phyloP scores from a whole-genome alignment of 2,329 filamentous ascomycete species.

The Hymenoscyphus scutula region DNA sequence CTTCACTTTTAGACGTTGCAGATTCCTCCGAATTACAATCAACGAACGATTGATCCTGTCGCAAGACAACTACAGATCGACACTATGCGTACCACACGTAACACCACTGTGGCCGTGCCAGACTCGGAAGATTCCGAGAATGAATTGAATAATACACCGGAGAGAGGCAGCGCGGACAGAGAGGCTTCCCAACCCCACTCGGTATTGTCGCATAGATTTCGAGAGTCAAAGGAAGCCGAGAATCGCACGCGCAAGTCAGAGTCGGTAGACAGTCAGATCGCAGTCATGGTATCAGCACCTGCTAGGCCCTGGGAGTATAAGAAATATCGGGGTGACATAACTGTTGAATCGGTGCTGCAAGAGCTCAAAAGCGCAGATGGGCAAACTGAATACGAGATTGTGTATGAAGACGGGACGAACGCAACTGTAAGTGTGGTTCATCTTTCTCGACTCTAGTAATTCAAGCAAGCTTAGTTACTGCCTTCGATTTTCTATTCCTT shows the following conservation, averaged over 20 bases:
- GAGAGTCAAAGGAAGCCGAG: conserved; percentile 20
- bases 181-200: conserved; percentile 23
- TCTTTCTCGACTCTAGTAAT: background rate
- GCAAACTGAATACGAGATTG: conserved; percentile 31
- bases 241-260: conserved; percentile 1
- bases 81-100: conserved; percentile 15
- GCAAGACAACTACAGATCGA: background rate
- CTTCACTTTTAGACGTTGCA: background rate
- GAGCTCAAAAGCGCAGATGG: conserved; percentile 25
- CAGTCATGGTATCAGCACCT: conserved; percentile 30
- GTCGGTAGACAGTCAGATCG: conserved; percentile 20
- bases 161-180: conserved; percentile 8
- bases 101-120: conserved; percentile 17
- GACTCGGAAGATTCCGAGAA: conserved; percentile 22
- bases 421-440: conserved; percentile 35
- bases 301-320: conserved; percentile 32
- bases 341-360: conserved; percentile 34
- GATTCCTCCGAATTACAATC: background rate
- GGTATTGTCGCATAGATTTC: conserved; percentile 27
- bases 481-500: background rate
- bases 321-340: conserved; percentile 29
- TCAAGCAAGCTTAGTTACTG: background rate
- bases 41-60: background rate
- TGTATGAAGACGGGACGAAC: conserved; percentile 35
- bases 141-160: conserved; percentile 20